These are phyloP conservation scores for Porodaedalea pini DNA, from an alignment of 1,284 basidiomycete species.

Conservation along the genomic window DNA sequence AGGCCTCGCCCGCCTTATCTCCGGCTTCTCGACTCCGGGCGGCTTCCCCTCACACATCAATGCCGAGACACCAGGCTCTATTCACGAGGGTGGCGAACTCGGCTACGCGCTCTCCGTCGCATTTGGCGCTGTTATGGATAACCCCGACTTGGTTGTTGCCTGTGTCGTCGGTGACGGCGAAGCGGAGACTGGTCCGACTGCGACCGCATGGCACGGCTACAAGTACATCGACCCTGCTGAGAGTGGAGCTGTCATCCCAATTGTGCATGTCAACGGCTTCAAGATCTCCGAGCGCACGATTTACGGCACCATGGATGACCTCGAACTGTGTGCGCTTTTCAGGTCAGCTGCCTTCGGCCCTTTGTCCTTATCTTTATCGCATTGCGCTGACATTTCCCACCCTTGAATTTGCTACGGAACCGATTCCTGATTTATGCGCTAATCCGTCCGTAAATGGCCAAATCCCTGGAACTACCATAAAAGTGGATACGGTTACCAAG, in stretches of 20 bases:
- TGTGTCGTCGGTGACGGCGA: slow-evolving; percentile 87
- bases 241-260: slow-evolving; percentile 83
- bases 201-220: slow-evolving; percentile 79
- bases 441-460: not conserved
- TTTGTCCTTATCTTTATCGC: not conserved
- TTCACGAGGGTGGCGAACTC: slow-evolving; percentile 91
- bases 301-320: slow-evolving; percentile 86
- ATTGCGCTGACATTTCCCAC: not conserved
- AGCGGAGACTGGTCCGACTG: slow-evolving; percentile 82
- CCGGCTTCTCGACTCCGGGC: slow-evolving; percentile 60
- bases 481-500: slow-evolving; percentile 84
- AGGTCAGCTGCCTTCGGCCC: slow-evolving; percentile 33
- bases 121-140: slow-evolving; percentile 86
- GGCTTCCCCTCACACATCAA: slow-evolving; percentile 68
- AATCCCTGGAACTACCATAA: slow-evolving; percentile 17
- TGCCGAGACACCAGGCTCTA: slow-evolving; percentile 79
- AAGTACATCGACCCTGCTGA: slow-evolving; percentile 92
- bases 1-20: slow-evolving; percentile 66
- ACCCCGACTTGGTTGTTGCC: slow-evolving; percentile 76
- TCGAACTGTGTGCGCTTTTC: slow-evolving; percentile 72
- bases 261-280: slow-evolving; percentile 82
- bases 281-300: slow-evolving; percentile 89
- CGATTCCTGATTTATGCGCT: not conserved
- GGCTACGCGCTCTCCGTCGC: slow-evolving; percentile 83
- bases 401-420: not conserved